These are phyloP conservation scores for Cystoderma amianthinum DNA, from an alignment of 768 basidiomycete species.

Conservation along the genomic window DNA sequence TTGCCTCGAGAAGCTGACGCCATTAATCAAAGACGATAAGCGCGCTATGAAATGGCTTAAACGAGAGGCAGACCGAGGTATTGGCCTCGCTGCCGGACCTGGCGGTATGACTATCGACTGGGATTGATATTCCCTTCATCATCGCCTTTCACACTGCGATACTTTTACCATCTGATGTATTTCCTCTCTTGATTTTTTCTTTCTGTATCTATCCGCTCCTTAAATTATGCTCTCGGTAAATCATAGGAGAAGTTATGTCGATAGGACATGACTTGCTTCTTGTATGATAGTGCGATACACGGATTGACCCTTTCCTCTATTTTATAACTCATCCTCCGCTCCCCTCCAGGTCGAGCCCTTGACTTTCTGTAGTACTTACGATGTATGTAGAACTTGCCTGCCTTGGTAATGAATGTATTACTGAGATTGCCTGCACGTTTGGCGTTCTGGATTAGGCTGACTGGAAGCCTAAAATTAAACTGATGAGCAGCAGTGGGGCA, in stretches of 20 bases:
- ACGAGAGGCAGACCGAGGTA: slow-evolving; percentile 67
- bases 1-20: slow-evolving; percentile 59
- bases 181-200: no score
- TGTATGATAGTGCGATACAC: no score
- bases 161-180: not conserved
- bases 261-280: slow-evolving; percentile 2
- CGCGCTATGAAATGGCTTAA: slow-evolving; percentile 77
- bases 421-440: not conserved
- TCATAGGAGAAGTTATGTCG: not conserved
- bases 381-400: not conserved
- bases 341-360: not conserved
- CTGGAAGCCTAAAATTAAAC: no score
- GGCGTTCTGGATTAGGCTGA: no score
- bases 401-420: not conserved
- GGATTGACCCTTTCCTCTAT: no score
- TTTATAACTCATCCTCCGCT: not conserved
- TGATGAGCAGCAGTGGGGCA: no score
- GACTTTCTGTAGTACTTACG: not conserved
- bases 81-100: slow-evolving; percentile 64
- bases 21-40: slow-evolving; percentile 68
- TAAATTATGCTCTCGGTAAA: not conserved
- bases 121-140: slow-evolving; percentile 44
- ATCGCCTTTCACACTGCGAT: not conserved
- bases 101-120: slow-evolving; percentile 77
- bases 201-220: not conserved